phyloP scores from a whole-genome alignment of 1,139 yeast species.

The Geotrichum aggregatum region DNA sequence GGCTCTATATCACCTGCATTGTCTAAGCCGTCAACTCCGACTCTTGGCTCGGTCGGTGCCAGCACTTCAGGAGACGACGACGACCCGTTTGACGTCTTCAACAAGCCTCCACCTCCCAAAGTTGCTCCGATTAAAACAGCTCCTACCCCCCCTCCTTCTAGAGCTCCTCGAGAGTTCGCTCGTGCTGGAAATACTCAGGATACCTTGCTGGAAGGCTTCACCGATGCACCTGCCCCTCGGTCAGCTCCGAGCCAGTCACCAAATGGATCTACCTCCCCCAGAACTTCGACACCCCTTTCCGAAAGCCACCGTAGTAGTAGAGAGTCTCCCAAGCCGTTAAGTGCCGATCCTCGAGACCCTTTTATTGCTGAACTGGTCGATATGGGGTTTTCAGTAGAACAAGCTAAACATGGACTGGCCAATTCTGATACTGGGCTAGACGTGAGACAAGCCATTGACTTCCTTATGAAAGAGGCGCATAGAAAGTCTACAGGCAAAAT shows the following conservation, averaged over 20 bases:
- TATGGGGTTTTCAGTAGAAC: constrained; percentile 69
- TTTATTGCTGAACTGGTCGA: constrained; percentile 68
- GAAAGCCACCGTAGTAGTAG: neutral
- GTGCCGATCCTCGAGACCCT: constrained; percentile 44
- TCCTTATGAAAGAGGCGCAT: constrained; percentile 59
- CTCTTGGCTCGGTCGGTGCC: neutral
- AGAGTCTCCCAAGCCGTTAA: constrained; percentile 2
- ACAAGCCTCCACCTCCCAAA: constrained; percentile 28
- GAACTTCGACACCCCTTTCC: constrained; percentile 13
- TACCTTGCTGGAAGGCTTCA: constrained; percentile 17
- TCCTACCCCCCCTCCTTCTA: constrained; percentile 9
- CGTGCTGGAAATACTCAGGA: constrained; percentile 1
- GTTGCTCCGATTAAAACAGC: constrained; percentile 10
- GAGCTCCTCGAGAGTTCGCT: constrained; percentile 15
- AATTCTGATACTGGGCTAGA: constrained; percentile 53
- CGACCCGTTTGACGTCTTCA: constrained; percentile 38
- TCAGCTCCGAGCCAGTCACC: constrained; percentile 14
- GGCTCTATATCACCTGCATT: constrained; percentile 13
- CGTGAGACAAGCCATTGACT: constrained; percentile 63
- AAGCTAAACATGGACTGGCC: constrained; percentile 58
- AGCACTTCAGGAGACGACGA: constrained; percentile 24
- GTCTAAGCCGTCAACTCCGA: constrained; percentile 11
- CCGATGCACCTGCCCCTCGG: constrained; percentile 20
- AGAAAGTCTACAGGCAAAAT: constrained; percentile 32
- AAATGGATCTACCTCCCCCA: neutral